These are phyloP conservation scores for Pelargonium nanum DNA, from an alignment of 345 rosid genomes.

Conservation along the genomic window DNA sequence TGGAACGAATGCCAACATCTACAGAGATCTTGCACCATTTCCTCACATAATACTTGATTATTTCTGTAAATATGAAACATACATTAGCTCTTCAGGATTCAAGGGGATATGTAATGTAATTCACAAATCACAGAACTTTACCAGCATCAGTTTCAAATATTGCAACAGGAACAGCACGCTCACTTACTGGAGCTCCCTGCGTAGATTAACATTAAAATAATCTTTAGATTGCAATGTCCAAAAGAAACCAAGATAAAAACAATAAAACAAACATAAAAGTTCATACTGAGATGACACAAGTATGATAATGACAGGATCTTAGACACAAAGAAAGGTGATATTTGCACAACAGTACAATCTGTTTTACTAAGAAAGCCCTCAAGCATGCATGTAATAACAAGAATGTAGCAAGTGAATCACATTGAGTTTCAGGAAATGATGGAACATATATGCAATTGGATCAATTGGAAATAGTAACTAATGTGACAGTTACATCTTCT, in stretches of 20 bases:
- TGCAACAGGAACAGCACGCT: conserved; percentile 98
- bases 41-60: conserved; percentile 59
- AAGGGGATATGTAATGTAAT: conserved; percentile 11
- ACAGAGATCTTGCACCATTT: conserved; percentile 90
- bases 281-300: no score
- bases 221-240: conserved; percentile 6
- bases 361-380: no score
- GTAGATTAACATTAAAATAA: conserved; percentile 19
- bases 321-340: no score
- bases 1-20: conserved; percentile 63
- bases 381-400: no score
- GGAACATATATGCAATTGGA: conserved; percentile 2
- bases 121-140: conserved; percentile 16
- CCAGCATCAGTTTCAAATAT: conserved; percentile 83
- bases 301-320: no score
- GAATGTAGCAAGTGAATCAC: no score
- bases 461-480: neutral
- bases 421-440: no score
- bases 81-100: conserved; percentile 12
- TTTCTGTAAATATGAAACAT: conserved; percentile 38
- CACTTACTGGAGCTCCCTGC: conserved; percentile 95
- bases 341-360: no score
- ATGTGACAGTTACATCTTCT: no score
- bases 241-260: conserved; percentile 4
- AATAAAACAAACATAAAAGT: no score